Percentiles rank a stretch among this genome's conserved stretches.
Evolutionary conservation across 352 stramenopile genomes (phyloP).

Genomic region (Globisporangium ultimum): DNA sequence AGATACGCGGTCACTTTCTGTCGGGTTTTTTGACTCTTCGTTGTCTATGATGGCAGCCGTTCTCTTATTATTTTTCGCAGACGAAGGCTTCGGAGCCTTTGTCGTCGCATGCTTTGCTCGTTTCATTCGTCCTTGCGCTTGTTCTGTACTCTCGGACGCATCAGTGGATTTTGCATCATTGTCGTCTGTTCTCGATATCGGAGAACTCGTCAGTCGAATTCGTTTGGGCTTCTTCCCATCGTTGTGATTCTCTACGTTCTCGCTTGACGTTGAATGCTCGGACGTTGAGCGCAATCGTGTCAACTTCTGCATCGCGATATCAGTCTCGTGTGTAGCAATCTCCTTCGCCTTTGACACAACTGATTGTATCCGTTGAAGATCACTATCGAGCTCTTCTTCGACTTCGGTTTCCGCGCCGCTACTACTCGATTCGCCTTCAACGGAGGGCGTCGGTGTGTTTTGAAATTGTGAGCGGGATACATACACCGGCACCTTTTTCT

Average conservation of each 20-base stretch:
- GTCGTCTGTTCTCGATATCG: not conserved
- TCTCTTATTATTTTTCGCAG: not conserved
- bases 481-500: conserved; percentile 22
- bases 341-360: not conserved
- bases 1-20: too few relatives aligned
- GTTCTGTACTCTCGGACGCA: not conserved
- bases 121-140: not conserved
- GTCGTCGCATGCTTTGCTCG: not conserved
- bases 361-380: conserved; percentile 6
- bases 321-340: not conserved
- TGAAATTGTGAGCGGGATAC: conserved; percentile 35
- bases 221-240: conserved; percentile 19
- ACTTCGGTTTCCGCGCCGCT: conserved; percentile 66
- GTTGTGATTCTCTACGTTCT: not conserved
- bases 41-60: too few relatives aligned
- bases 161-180: conserved; percentile 8
- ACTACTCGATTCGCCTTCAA: conserved; percentile 31
- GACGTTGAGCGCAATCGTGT: conserved; percentile 5
- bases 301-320: conserved; percentile 6
- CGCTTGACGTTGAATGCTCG: conserved; percentile 20
- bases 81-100: not conserved
- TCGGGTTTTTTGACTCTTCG: not conserved
- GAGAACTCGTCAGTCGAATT: conserved; percentile 12
- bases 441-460: conserved; percentile 24
- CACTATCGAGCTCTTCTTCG: conserved; percentile 42